Conservation (phyloP, 148 eudicot genomes). For the Dianthus caryophyllus region DNA sequence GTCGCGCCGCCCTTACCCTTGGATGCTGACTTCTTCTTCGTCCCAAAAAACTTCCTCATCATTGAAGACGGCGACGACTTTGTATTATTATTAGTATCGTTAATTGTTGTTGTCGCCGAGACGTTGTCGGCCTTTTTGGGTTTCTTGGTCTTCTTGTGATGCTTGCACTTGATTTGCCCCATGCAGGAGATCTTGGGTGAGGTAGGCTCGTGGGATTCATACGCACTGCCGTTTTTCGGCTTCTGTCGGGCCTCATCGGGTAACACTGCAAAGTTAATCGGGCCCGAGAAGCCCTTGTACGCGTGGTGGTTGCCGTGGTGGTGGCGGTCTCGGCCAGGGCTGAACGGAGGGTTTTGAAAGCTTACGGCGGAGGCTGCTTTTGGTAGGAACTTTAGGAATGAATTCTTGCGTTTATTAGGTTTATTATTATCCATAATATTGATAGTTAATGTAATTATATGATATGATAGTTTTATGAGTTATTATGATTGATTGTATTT, state of each 20-base stretch:
- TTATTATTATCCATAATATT: conserved; percentile 21
- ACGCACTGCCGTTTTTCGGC: conserved; percentile 22
- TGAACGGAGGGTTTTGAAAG: conserved; percentile 55
- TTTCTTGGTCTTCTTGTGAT: conserved; percentile 33
- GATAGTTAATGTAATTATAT: too few relatives aligned
- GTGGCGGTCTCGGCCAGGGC: conserved; percentile 44
- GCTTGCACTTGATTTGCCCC: conserved; percentile 78
- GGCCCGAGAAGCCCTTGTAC: conserved; percentile 51
- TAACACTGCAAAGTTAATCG: conserved; percentile 32
- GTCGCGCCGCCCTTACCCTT: conserved; percentile 10
- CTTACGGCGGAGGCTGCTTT: conserved; percentile 45
- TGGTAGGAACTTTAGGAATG: conserved; percentile 54
- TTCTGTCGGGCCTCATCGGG: conserved; percentile 59
- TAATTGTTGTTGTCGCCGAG: neutral
- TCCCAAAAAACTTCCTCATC: conserved; percentile 12
- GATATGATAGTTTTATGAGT: too few relatives aligned
- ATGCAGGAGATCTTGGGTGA: conserved; percentile 89
- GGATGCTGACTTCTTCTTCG: neutral
- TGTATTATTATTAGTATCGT: neutral
- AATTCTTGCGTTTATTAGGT: conserved; percentile 33
- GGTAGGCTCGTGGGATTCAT: conserved; percentile 50
- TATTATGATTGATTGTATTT: too few relatives aligned
- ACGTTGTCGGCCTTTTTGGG: too few relatives aligned
- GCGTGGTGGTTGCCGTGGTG: conserved; percentile 27
- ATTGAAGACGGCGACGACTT: neutral